Conservation (phyloP, 2,329 filamentous ascomycete species). For the Tricladium varicosporioides region DNA sequence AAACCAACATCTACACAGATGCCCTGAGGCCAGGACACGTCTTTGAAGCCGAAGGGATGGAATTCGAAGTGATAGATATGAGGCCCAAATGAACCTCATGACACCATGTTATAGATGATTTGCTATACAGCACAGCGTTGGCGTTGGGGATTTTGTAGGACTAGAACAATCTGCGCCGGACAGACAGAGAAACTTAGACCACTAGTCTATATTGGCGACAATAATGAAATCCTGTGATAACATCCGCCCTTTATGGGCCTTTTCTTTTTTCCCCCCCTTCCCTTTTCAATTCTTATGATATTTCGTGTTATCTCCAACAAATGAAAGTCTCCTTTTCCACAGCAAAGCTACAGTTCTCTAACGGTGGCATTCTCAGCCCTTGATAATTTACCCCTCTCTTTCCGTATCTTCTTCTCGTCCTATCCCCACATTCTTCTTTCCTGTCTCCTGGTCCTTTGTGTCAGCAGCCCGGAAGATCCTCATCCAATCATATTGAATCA, state of each 20-base stretch:
- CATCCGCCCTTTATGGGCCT: not conserved
- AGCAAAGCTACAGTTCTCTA: too few species aligned
- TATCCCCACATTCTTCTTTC: too few species aligned
- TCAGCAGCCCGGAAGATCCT: too few species aligned
- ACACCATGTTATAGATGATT: not conserved
- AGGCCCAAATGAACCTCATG: conserved; percentile 30
- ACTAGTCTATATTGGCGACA: not conserved
- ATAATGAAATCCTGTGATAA: not conserved
- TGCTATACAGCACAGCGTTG: conserved; percentile 16
- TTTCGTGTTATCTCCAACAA: not conserved
- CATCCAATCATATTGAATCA: too few species aligned
- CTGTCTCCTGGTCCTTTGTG: too few species aligned
- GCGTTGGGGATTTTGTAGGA: conserved; percentile 6
- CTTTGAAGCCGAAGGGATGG: conserved; percentile 52
- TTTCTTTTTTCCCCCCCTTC: not conserved
- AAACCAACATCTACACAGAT: conserved; percentile 39
- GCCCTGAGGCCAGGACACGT: conserved; percentile 54
- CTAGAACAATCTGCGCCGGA: not conserved
- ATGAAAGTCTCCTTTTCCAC: too few species aligned
- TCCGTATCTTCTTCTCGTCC: too few species aligned
- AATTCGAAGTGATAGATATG: conserved; percentile 67
- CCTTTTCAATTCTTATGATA: not conserved
- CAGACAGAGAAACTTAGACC: not conserved
- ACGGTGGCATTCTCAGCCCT: too few species aligned
- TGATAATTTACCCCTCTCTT: too few species aligned